Percentiles rank a stretch among this genome's conserved stretches.
Evolutionary conservation across 2,329 filamentous ascomycete species (phyloP).

Genomic region (Phaeosphaeria sp.): DNA sequence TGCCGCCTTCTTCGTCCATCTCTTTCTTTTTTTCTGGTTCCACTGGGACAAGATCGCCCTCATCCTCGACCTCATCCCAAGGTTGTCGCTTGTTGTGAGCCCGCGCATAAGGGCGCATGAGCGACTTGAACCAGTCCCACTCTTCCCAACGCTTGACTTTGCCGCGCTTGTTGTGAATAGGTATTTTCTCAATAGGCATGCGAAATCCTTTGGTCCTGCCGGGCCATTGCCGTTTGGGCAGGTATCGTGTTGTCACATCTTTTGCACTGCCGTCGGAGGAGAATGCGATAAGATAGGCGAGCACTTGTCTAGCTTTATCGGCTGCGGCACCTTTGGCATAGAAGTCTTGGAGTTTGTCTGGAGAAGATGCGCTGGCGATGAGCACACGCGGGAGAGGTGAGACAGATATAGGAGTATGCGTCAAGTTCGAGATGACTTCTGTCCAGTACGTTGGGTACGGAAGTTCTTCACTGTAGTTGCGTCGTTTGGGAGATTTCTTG

Average conservation of each 20-base stretch:
- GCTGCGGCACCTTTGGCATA: conserved; percentile 84
- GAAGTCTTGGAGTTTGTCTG: conserved; percentile 75
- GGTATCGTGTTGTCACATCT: conserved; percentile 90
- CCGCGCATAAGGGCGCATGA: conserved; percentile 75
- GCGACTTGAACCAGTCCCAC: conserved; percentile 86
- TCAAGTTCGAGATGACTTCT: conserved; percentile 83
- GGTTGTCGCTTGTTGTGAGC: conserved; percentile 64
- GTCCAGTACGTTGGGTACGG: conserved; percentile 92
- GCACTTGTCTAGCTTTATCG: conserved; percentile 85
- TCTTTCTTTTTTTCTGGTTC: conserved; percentile 67
- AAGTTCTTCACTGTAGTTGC: conserved; percentile 74
- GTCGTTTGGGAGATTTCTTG: conserved; percentile 52
- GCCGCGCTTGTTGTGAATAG: conserved; percentile 77
- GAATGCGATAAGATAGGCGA: conserved; percentile 86
- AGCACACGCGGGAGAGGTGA: conserved; percentile 67
- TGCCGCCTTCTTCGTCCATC: conserved; percentile 74
- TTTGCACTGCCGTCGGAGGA: conserved; percentile 87
- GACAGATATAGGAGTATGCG: conserved; percentile 78
- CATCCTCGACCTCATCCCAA: conserved; percentile 80
- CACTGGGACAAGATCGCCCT: conserved; percentile 75
- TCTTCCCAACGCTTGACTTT: conserved; percentile 78
- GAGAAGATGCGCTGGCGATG: conserved; percentile 65
- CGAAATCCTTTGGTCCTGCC: conserved; percentile 89
- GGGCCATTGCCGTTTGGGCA: conserved; percentile 80
- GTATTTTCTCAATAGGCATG: conserved; percentile 78